phyloP scores from a whole-genome alignment of 1,139 yeast species.

The Kodamaea ohmeri region DNA sequence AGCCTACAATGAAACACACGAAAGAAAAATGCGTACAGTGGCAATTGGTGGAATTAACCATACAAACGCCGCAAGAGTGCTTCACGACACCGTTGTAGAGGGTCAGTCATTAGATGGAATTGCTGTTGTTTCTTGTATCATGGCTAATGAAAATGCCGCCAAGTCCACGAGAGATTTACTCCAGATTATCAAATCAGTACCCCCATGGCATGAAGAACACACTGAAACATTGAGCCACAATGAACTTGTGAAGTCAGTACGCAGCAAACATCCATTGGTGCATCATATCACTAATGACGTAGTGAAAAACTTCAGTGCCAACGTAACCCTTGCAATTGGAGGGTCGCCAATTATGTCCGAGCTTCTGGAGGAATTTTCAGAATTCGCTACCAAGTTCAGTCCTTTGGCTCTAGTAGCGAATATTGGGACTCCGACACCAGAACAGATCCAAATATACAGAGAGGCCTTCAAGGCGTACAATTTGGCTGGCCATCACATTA shows the following conservation, averaged over 20 bases:
- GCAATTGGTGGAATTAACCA: conserved; percentile 87
- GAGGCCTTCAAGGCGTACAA: conserved; percentile 63
- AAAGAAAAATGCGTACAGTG: conserved; percentile 51
- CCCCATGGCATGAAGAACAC: conserved; percentile 1
- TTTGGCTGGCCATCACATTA: conserved; percentile 53
- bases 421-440: conserved; percentile 67
- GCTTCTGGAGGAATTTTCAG: conserved; percentile 61
- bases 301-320: conserved; percentile 87
- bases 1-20: conserved; percentile 25
- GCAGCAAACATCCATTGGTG: conserved; percentile 52
- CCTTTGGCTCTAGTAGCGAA: conserved; percentile 62
- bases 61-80: conserved; percentile 55
- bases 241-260: conserved; percentile 3
- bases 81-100: conserved; percentile 47
- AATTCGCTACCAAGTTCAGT: conserved; percentile 55
- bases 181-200: conserved; percentile 9
- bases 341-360: conserved; percentile 95
- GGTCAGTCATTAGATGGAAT: conserved; percentile 66
- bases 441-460: conserved; percentile 42
- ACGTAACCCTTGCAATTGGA: conserved; percentile 81
- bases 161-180: conserved; percentile 45
- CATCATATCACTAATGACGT: conserved; percentile 90
- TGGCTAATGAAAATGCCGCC: conserved; percentile 64
- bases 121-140: conserved; percentile 83
- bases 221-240: not conserved